Conservation (phyloP, 2,329 filamentous ascomycete species). For the Paracamarosporium sp. region DNA sequence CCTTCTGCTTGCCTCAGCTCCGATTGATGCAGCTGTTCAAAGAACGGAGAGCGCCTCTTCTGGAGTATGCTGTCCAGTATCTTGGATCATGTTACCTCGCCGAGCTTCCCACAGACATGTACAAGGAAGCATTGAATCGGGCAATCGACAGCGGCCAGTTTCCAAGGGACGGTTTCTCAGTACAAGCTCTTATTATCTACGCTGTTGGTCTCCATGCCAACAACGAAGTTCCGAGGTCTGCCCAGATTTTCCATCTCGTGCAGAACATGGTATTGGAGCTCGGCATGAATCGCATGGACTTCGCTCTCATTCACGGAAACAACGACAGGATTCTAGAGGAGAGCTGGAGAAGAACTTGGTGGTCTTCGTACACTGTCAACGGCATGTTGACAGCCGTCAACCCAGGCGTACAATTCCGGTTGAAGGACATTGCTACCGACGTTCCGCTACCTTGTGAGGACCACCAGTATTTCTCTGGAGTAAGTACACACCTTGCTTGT, state of each 20-base stretch:
- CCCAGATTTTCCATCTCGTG: conserved; percentile 70
- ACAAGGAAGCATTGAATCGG: conserved; percentile 48
- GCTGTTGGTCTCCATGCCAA: conserved; percentile 80
- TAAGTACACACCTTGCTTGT: conserved; percentile 29
- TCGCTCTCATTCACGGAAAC: conserved; percentile 68
- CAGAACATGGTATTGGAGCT: conserved; percentile 77
- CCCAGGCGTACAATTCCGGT: conserved; percentile 71
- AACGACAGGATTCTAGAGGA: conserved; percentile 76
- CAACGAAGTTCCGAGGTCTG: conserved; percentile 72
- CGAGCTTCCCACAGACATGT: conserved; percentile 52
- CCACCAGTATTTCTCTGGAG: conserved; percentile 63
- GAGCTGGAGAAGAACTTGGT: conserved; percentile 89
- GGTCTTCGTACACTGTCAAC: conserved; percentile 83
- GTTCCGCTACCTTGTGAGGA: conserved; percentile 85
- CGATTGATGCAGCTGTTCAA: conserved; percentile 50
- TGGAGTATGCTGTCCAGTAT: conserved; percentile 64
- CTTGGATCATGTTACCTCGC: conserved; percentile 63
- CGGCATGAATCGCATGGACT: conserved; percentile 74
- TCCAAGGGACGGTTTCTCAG: conserved; percentile 59
- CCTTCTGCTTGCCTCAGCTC: conserved; percentile 60
- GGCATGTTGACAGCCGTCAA: conserved; percentile 85
- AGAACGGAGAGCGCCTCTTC: conserved; percentile 48
- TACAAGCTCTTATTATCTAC: conserved; percentile 80
- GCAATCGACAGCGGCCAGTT: conserved; percentile 39
- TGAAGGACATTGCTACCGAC: conserved; percentile 71